These are phyloP conservation scores for Penicillium bialowiezense DNA, from an alignment of 495 filamentous ascomycete species.

Conservation along the genomic window DNA sequence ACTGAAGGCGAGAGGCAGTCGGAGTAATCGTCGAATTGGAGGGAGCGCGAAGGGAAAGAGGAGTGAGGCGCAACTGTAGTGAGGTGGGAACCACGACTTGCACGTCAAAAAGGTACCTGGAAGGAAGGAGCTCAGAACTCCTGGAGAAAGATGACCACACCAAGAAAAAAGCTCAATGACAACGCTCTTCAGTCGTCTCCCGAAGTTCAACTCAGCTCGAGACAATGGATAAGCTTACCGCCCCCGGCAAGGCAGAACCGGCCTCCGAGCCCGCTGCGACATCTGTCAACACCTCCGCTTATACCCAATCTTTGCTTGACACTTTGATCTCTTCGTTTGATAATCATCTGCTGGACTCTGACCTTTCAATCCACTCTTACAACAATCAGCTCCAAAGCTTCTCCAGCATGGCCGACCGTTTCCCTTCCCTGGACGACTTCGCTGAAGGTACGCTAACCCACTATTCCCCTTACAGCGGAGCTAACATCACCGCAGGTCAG, in stretches of 20 bases:
- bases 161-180: background rate
- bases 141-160: background rate
- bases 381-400: background rate
- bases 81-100: no score
- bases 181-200: background rate
- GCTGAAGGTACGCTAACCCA: conserved; percentile 67
- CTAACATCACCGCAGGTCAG: conserved; percentile 50
- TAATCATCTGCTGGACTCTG: background rate
- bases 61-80: no score
- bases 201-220: conserved; percentile 11
- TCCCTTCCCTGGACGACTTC: conserved; percentile 95
- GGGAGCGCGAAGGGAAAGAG: no score
- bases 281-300: conserved; percentile 23
- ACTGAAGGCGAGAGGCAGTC: background rate
- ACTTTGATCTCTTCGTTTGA: background rate
- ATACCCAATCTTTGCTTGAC: background rate
- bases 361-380: background rate
- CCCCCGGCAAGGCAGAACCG: conserved; percentile 30
- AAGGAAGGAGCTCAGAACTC: no score
- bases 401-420: conserved; percentile 82
- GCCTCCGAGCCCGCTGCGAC: conserved; percentile 22
- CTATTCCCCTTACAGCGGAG: conserved; percentile 11
- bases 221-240: conserved; percentile 28
- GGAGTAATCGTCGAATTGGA: no score
- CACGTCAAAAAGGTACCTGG: no score